Evolutionary conservation across 768 basidiomycete species (phyloP).

Genomic region (Lanmaoa rubissima): DNA sequence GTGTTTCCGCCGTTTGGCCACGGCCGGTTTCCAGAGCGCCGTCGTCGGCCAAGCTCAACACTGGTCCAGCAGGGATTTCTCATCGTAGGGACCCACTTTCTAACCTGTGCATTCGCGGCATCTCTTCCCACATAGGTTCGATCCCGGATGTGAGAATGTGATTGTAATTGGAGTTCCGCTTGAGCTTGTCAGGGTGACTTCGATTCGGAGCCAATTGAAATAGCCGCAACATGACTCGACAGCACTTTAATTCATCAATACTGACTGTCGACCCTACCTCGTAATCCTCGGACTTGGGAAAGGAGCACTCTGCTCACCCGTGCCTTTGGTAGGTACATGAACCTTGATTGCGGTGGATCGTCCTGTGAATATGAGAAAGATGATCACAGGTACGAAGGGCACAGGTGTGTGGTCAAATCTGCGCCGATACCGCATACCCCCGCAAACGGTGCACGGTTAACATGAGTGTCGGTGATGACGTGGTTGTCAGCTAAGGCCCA

Average conservation of each 20-base stretch:
- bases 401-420: too few relatives aligned
- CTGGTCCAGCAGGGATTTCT: slow-evolving; percentile 77
- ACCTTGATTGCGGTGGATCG: too few relatives aligned
- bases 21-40: too few relatives aligned
- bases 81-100: slow-evolving; percentile 96
- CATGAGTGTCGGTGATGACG: too few relatives aligned
- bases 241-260: slow-evolving; percentile 84
- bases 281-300: slow-evolving; percentile 69
- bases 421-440: too few relatives aligned
- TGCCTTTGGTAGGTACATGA: slow-evolving; percentile 2
- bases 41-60: slow-evolving; percentile 91
- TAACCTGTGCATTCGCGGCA: slow-evolving; percentile 84
- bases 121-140: slow-evolving; percentile 99
- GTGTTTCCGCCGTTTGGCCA: too few relatives aligned
- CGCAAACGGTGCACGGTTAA: too few relatives aligned
- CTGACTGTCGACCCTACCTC: slow-evolving; percentile 77
- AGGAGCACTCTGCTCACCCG: slow-evolving; percentile 27
- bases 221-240: slow-evolving; percentile 89
- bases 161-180: slow-evolving; percentile 83
- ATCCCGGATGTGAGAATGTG: slow-evolving; percentile 94
- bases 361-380: too few relatives aligned
- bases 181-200: slow-evolving; percentile 84
- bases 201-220: slow-evolving; percentile 81
- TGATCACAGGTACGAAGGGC: too few relatives aligned
- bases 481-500: too few relatives aligned